Evolutionary conservation across 306 rosid genomes (phyloP), one percentile per base, ranked within the genome.

Genomic region (Dalbergia oliveri): DNA sequence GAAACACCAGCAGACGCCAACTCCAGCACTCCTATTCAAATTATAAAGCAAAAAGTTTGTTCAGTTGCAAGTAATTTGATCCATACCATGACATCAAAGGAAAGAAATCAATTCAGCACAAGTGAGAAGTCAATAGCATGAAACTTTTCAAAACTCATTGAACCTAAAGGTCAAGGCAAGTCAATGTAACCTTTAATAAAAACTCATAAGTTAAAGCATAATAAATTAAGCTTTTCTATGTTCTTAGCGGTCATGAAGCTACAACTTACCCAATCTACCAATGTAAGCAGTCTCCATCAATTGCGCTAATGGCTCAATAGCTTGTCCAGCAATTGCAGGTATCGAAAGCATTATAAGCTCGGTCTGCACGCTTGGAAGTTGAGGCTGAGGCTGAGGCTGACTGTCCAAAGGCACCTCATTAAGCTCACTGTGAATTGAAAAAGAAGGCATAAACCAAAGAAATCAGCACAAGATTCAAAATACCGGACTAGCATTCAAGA

Each of bases 281-380:
- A 73, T 57, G 64, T 73, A 73, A 57, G 78, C 78, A 37, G 67
- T 73, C 56, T 73, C 78, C 78, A 73, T 73, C 66, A 73, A 58
- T 39, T 73, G 78, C 18, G 78, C 78, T 41, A 73, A 73, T n/a
- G 78, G 78, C 66, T 73, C 78, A 57, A 57, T 73, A 57, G 78
- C 78, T 41, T 73, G 65, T 54, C 77, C 77, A 34, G 33, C 77
- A 54, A 72, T 54, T 35, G 77, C 77, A 54, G 65, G 77, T 56
- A 72, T 16, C 56, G 77, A 35, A 54, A 72, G 77, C 78, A 37
- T 73, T 19, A 73, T 57, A 73, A 73, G 78, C 78, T 73, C 78
- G 2, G 68, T 41, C 58, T 58, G 35, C 67, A 73, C 69, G 23
- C n/a, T 59, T 37, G 44, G 58, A 59, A 26, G 57, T 23, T 43